A percentile compares a stretch with the other conserved stretches of the same genome.
Conservation (phyloP, 1,284 basidiomycete species). For the Violaceomyces palustris region DNA sequence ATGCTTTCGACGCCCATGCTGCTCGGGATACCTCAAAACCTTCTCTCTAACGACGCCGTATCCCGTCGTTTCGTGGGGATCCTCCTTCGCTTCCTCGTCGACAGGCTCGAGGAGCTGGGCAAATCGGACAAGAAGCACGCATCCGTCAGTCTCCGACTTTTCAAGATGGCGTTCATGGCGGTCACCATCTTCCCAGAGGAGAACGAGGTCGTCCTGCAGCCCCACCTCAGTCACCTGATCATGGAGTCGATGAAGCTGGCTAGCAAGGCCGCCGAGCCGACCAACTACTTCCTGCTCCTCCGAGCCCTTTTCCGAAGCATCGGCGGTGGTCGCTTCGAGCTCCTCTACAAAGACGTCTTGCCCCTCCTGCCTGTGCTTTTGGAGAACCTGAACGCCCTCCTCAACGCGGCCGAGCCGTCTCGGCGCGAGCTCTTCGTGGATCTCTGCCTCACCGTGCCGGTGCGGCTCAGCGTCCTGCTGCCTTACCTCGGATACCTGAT, state of each 20-base stretch:
- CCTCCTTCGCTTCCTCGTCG: constrained; percentile 77
- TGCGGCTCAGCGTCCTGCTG: constrained; percentile 89
- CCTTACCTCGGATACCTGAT: constrained; percentile 94
- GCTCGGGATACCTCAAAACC: constrained; percentile 77
- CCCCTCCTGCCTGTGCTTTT: constrained; percentile 95
- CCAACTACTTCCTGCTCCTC: constrained; percentile 90
- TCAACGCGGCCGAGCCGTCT: constrained; percentile 47
- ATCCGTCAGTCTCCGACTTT: constrained; percentile 75
- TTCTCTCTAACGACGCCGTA: constrained; percentile 77
- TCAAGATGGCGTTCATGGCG: constrained; percentile 93
- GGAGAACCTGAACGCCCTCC: constrained; percentile 72
- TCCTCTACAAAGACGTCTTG: constrained; percentile 92
- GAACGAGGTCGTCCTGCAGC: constrained; percentile 88
- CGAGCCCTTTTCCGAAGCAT: constrained; percentile 93
- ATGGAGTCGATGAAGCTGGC: constrained; percentile 96
- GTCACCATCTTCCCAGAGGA: constrained; percentile 71
- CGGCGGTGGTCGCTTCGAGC: constrained; percentile 92
- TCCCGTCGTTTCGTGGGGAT: constrained; percentile 91
- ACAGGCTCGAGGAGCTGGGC: constrained; percentile 75
- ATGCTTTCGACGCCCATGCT: constrained; percentile 65
- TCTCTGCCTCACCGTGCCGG: constrained; percentile 91
- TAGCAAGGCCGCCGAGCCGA: constrained; percentile 81
- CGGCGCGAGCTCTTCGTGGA: constrained; percentile 68
- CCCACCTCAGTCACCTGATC: constrained; percentile 86
- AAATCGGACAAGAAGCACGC: constrained; percentile 72